Evolutionary conservation across 2,329 filamentous ascomycete species (phyloP).

Genomic region (Reticulascus tulasneorum): DNA sequence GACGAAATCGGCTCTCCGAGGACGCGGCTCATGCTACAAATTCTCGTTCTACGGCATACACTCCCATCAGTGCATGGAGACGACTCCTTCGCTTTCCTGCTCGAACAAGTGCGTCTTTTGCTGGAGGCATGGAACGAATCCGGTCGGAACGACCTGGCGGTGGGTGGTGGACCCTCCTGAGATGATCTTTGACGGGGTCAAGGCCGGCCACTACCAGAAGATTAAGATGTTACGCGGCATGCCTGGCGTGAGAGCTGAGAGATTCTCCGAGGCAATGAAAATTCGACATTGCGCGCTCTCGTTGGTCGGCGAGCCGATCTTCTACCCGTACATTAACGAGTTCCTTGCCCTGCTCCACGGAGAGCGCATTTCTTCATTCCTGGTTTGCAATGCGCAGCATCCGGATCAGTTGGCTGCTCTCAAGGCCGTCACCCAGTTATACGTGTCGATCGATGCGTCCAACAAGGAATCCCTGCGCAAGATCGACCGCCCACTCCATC

Average conservation of each 20-base stretch:
- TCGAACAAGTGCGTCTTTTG: slow-evolving; percentile 99
- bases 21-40: slow-evolving; percentile 95
- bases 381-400: slow-evolving; percentile 97
- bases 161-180: slow-evolving; percentile 93
- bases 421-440: slow-evolving; percentile 86
- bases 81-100: slow-evolving; percentile 90
- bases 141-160: slow-evolving; percentile 92
- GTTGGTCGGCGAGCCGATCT: slow-evolving; percentile 95
- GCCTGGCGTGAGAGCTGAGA: slow-evolving; percentile 84
- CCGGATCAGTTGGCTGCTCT: slow-evolving; percentile 83
- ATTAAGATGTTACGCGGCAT: slow-evolving; percentile 97
- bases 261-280: slow-evolving; percentile 87
- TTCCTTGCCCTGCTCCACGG: slow-evolving; percentile 78
- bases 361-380: slow-evolving; percentile 86
- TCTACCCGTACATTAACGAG: slow-evolving; percentile 96
- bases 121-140: slow-evolving; percentile 97
- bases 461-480: slow-evolving; percentile 82
- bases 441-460: slow-evolving; percentile 92
- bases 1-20: slow-evolving; percentile 94
- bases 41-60: slow-evolving; percentile 96
- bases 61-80: slow-evolving; percentile 98
- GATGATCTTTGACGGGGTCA: slow-evolving; percentile 84
- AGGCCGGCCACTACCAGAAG: slow-evolving; percentile 90
- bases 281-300: slow-evolving; percentile 91
- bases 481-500: slow-evolving; percentile 88